Conservation (phyloP, 257 asterid genomes). For the Echites panduratus region DNA sequence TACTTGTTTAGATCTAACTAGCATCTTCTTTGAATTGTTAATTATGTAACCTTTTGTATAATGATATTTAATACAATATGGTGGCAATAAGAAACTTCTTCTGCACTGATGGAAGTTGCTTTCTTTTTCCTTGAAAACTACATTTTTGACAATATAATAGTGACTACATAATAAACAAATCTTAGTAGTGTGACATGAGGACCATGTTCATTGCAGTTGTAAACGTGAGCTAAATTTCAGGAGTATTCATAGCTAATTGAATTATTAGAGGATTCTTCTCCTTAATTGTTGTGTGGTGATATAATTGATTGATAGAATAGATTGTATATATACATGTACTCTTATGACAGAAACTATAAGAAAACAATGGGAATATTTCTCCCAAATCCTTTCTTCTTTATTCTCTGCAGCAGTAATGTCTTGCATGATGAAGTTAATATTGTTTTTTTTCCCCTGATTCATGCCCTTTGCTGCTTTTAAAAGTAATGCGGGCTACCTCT, state of each 20-base stretch:
- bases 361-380: too few relatives aligned
- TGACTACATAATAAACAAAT: background rate
- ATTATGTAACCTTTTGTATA: background rate
- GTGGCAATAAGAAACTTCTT: slow-evolving; percentile 10
- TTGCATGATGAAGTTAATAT: slow-evolving; percentile 3
- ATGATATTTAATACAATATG: slow-evolving; percentile 13
- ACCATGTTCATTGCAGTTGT: background rate
- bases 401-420: background rate
- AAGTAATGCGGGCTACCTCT: background rate
- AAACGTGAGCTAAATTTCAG: too few relatives aligned
- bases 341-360: too few relatives aligned
- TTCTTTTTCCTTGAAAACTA: slow-evolving; percentile 1
- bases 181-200: slow-evolving; percentile 2
- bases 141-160: background rate
- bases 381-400: too few relatives aligned
- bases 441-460: background rate
- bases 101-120: slow-evolving; percentile 2
- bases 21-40: slow-evolving; percentile 19
- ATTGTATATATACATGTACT: too few relatives aligned
- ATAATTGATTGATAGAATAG: too few relatives aligned
- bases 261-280: too few relatives aligned
- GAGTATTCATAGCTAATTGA: too few relatives aligned
- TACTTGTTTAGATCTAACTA: slow-evolving; percentile 25
- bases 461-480: slow-evolving; percentile 13
- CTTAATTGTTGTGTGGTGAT: too few relatives aligned